These are phyloP conservation scores for Solanum corneliomulleri DNA, from an alignment of 257 asterid species.

Conservation along the genomic window DNA sequence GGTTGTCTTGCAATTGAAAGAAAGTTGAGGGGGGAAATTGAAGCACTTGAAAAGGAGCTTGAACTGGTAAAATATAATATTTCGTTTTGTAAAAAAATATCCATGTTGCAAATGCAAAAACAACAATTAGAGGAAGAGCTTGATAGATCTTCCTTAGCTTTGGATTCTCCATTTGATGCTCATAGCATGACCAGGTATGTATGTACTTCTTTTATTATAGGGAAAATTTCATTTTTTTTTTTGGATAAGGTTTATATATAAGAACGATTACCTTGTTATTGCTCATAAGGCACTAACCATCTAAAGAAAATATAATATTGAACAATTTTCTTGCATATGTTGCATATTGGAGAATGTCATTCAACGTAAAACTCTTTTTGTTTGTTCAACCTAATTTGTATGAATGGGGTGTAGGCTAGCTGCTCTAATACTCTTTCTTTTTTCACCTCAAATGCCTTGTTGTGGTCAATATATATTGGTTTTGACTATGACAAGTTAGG, in stretches of 20 bases:
- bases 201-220: no score
- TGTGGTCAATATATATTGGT: no score
- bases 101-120: background rate
- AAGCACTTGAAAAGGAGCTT: background rate
- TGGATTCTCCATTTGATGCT: background rate
- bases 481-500: no score
- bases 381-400: background rate
- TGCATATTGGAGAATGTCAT: background rate
- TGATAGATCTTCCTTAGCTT: background rate
- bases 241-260: no score
- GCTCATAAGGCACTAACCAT: no score
- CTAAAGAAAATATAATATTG: no score
- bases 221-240: no score
- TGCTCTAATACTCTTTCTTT: background rate
- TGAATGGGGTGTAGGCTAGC: background rate
- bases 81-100: background rate
- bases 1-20: background rate
- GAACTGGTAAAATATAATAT: background rate
- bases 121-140: background rate
- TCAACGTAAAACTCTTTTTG: background rate
- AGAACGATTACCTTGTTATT: no score
- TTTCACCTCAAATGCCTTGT: background rate
- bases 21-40: background rate
- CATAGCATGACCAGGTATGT: background rate
- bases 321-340: no score